Base-by-base conservation (phyloP, 2,329 filamentous ascomycete genomes). In the Ceratocystis cubensis region DNA sequence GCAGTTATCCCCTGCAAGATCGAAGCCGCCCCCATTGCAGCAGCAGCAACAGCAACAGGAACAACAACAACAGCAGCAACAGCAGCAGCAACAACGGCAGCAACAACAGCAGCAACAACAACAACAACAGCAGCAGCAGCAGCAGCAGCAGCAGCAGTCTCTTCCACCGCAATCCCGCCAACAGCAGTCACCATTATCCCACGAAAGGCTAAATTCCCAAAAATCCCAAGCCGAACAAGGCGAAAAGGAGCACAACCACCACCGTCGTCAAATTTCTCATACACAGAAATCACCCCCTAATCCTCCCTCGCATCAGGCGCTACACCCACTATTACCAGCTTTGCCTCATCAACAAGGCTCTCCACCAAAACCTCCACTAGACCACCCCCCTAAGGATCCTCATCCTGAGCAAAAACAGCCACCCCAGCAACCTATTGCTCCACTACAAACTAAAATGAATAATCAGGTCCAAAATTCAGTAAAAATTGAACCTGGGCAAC, bases 291-390 rank as follows among this genome's bases (percentile, higher is more conserved):
- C n/a, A 17, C 45, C 17, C 22, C 45, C 45, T n/a, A n/a, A 53
- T n/a, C 13, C 33, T 50, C 75, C 75, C 63, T 74, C 72, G 28
- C 74, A 73, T 20, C 74, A 75, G 70, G 68, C 72, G 69, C 75
- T 71, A 67, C 76, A 46, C 5, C 64, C 64, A 44, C 22, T 46
- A 20, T 46, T 64, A 15, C 28, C 63, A 44, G 64, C 59, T 41
- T 28, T 65, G 66, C 66, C 67, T 66, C 64, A 65, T 57, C 65
- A 61, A 56, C 78, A 78, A 71, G 75, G 78, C 72, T 74, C 77
- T 33, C 67, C 67, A 10, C 22, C 65, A 20, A 65, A 65, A 45
- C 44, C 61, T 45, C 45, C 41, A 37, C 67, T 30, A 17, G 57
- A 50, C 62, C 17, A 65, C 45, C n/a, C 63, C 65, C 50, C 45